These are phyloP conservation scores for Leptosphaerulina australis DNA, from an alignment of 2,329 filamentous ascomycete species.

Conservation along the genomic window DNA sequence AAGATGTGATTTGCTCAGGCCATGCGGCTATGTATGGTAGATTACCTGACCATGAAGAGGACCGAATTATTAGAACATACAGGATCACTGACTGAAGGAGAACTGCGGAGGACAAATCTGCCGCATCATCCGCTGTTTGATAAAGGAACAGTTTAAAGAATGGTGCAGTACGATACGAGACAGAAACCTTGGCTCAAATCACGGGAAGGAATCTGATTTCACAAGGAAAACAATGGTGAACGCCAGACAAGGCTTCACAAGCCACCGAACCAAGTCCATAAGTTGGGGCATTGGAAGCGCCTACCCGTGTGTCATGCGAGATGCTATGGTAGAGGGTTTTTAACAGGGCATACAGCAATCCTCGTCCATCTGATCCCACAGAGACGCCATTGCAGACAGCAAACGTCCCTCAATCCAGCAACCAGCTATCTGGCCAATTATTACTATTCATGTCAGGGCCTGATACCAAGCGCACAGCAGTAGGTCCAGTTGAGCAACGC, in stretches of 20 bases:
- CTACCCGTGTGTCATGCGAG: constrained; percentile 31
- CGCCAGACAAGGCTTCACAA: constrained; percentile 25
- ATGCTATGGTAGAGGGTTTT: constrained; percentile 22
- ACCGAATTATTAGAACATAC: constrained; percentile 42
- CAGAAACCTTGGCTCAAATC: constrained; percentile 40
- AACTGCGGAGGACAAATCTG: constrained; percentile 36
- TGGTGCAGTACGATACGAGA: constrained; percentile 43
- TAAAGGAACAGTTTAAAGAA: constrained; percentile 43
- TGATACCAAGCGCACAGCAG: too few species aligned
- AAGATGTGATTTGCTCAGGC: constrained; percentile 46
- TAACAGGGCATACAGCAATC: constrained; percentile 23
- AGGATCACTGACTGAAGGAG: constrained; percentile 34
- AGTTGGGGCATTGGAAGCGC: constrained; percentile 10
- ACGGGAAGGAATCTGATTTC: constrained; percentile 30
- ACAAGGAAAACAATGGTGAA: constrained; percentile 29
- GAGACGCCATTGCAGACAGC: constrained; percentile 28
- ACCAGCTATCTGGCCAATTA: constrained; percentile 1
- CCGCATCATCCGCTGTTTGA: constrained; percentile 45
- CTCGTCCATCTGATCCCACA: constrained; percentile 13
- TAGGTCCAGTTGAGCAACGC: too few species aligned
- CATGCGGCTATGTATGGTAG: constrained; percentile 46
- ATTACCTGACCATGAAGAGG: constrained; percentile 32
- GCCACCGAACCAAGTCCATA: constrained; percentile 37
- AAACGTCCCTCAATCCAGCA: constrained; percentile 26
- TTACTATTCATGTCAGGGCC: background rate